Evolutionary conservation across 495 filamentous ascomycete species (phyloP).

Genomic region (Penicillium taxi): DNA sequence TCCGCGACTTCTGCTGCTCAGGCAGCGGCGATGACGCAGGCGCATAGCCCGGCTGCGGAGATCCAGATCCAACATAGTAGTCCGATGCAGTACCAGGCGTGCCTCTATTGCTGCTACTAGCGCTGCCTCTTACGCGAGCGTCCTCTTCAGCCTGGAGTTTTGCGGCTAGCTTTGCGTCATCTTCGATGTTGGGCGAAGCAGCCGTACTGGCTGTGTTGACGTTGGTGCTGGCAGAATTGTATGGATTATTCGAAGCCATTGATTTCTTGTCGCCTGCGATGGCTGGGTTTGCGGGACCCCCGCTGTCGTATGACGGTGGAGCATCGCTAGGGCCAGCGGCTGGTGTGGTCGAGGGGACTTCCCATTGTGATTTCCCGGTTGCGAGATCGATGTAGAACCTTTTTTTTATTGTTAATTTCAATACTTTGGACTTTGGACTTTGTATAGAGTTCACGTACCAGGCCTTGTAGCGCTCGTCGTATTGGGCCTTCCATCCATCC

Average conservation of each 20-base stretch:
- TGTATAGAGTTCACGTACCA: no score
- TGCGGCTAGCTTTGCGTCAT: slow-evolving; percentile 66
- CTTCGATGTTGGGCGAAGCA: slow-evolving; percentile 44
- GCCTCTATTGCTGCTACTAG: slow-evolving; percentile 16
- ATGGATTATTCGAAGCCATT: slow-evolving; percentile 56
- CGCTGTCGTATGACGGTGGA: slow-evolving; percentile 57
- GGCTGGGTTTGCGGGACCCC: slow-evolving; percentile 29
- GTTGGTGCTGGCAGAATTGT: slow-evolving; percentile 21
- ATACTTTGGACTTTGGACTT: neutral
- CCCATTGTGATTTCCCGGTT: slow-evolving; percentile 85
- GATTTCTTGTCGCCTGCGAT: slow-evolving; percentile 47
- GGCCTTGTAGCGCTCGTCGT: slow-evolving; percentile 67
- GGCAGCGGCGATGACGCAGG: slow-evolving; percentile 18
- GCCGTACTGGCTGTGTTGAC: slow-evolving; percentile 10
- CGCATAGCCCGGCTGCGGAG: slow-evolving; percentile 17
- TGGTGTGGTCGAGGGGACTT: slow-evolving; percentile 59
- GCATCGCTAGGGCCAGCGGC: slow-evolving; percentile 46
- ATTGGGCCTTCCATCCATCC: slow-evolving; percentile 79
- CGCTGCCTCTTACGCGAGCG: slow-evolving; percentile 41
- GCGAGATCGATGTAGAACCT: slow-evolving; percentile 87
- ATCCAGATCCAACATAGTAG: slow-evolving; percentile 35
- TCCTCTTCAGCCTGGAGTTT: slow-evolving; percentile 79
- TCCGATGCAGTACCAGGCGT: slow-evolving; percentile 29
- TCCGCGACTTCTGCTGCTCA: slow-evolving; percentile 24
- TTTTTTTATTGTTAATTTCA: slow-evolving; percentile 8